These are phyloP conservation scores for Gossypium schwendimanii DNA, from an alignment of 441 rosid species.

Conservation along the genomic window DNA sequence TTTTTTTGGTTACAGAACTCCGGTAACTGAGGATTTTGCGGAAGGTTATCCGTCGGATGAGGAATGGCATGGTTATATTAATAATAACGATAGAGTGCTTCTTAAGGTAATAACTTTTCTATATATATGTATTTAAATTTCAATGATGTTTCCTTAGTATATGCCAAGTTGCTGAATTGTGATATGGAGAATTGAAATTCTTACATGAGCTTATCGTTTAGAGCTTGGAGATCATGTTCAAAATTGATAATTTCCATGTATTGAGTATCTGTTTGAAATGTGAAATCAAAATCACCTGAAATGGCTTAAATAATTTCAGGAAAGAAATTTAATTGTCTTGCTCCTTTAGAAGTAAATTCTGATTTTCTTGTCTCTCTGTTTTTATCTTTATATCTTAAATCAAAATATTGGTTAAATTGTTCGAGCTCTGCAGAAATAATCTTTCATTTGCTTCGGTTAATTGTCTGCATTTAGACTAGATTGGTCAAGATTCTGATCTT, in stretches of 20 bases:
- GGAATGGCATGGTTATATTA: slow-evolving; percentile 93
- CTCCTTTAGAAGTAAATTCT: neutral
- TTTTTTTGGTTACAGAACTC: slow-evolving; percentile 47
- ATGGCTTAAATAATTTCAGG: neutral
- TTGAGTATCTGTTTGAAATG: neutral
- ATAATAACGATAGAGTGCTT: slow-evolving; percentile 82
- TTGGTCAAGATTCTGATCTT: neutral
- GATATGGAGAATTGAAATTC: neutral
- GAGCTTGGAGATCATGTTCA: slow-evolving; percentile 1
- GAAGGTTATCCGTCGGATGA: slow-evolving; percentile 90
- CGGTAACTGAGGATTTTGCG: slow-evolving; percentile 53
- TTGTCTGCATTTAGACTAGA: neutral
- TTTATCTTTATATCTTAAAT: neutral
- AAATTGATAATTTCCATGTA: neutral
- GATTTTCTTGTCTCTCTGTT: neutral
- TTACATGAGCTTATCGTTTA: neutral
- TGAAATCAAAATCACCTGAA: neutral
- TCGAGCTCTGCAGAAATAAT: neutral
- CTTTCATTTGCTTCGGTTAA: neutral
- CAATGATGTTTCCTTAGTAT: neutral
- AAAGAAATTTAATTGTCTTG: neutral
- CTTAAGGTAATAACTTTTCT: slow-evolving; percentile 51
- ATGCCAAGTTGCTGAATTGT: slow-evolving; percentile 1
- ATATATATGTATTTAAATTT: neutral
- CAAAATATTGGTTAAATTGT: neutral